Evolutionary conservation across 495 filamentous ascomycete genomes (phyloP), one percentile per base, ranked within the genome.

Genomic region (Penicillium fimorum): DNA sequence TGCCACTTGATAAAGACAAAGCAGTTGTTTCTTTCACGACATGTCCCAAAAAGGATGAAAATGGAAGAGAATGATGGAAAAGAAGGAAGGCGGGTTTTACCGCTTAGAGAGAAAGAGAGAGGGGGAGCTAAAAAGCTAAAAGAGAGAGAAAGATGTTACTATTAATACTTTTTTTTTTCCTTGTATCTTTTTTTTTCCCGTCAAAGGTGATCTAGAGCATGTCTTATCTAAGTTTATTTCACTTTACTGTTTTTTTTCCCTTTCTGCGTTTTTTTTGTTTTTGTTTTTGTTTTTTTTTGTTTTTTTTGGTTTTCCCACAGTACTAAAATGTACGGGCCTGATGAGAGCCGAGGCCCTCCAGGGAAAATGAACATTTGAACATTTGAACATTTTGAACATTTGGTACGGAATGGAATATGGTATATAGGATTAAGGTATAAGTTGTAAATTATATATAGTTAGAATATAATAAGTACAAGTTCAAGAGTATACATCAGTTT

Each of bases 11-110:
- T 51, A n/a, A 18, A 42, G 50, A 52, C 24, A 42, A 32, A 32
- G 24, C 11, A 32, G 45, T 52, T 49, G 56, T 43, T 17, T 37
- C 30, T 61, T 32, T 66, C 63, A 66, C 62, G 64, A 51, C 61
- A 53, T 50, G 45, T 38, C 51, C 60, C 55, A 56, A 58, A 58
- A 61, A 53, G 35, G 44, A 20, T 12, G 35, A 41, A 22, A 44
- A 12, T 4, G 40, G 38, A 27, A 40, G 40, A 25, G 48, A 43
- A 41, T 44, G 42, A 50, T 40, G 50, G 51, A 51, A 50, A 55
- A 52, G 51, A 47, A 54, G 50, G 54, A 35, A 43, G 44, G 53
- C 45, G 58, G 62, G 55, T 68, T 60, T 60, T 62, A 46, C 64
- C 64, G 64, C 56, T 53, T 18, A 42, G 33, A 30, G 47, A 60